A percentile compares a stretch with the other conserved stretches of the same genome.
Evolutionary conservation across 1,284 basidiomycete species (phyloP).

Genomic region (Trichosporon coremiiforme): DNA sequence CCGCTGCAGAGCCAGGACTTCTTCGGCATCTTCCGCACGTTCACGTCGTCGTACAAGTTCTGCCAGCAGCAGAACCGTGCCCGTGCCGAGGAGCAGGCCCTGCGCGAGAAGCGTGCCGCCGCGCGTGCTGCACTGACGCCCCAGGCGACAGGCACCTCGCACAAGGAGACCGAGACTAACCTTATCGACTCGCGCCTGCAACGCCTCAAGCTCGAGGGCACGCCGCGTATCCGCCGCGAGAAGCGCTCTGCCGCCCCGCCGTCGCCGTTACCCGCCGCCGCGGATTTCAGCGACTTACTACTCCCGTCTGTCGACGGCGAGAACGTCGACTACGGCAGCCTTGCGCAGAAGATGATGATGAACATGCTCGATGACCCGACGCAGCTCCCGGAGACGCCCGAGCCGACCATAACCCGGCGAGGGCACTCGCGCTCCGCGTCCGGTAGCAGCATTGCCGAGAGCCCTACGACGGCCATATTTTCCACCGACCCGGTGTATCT

Average conservation of each 20-base stretch:
- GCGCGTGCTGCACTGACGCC: slow-evolving; percentile 52
- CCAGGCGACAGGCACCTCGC: slow-evolving; percentile 47
- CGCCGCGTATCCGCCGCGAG: slow-evolving; percentile 60
- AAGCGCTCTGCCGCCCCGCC: slow-evolving; percentile 50
- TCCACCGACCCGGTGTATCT: slow-evolving; percentile 9
- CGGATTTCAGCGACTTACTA: slow-evolving; percentile 57
- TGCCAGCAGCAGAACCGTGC: slow-evolving; percentile 72
- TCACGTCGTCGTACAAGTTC: slow-evolving; percentile 91
- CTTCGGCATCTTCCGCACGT: slow-evolving; percentile 92
- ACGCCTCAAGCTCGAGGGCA: slow-evolving; percentile 68
- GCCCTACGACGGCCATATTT: slow-evolving; percentile 1
- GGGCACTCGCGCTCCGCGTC: background rate
- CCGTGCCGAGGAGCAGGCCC: slow-evolving; percentile 58
- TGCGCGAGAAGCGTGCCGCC: slow-evolving; percentile 43
- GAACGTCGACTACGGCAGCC: slow-evolving; percentile 43
- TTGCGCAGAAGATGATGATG: slow-evolving; percentile 45
- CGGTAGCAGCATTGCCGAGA: slow-evolving; percentile 7
- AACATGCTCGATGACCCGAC: slow-evolving; percentile 30
- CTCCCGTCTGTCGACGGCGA: slow-evolving; percentile 50
- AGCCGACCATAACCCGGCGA: background rate
- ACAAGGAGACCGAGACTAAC: slow-evolving; percentile 57
- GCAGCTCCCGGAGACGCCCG: slow-evolving; percentile 8
- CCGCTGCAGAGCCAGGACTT: slow-evolving; percentile 65
- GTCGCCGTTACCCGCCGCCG: slow-evolving; percentile 54
- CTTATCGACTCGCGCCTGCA: slow-evolving; percentile 72